Conservation (phyloP, 805 yeast genomes). For the Saccharomycopsis capsularis region DNA sequence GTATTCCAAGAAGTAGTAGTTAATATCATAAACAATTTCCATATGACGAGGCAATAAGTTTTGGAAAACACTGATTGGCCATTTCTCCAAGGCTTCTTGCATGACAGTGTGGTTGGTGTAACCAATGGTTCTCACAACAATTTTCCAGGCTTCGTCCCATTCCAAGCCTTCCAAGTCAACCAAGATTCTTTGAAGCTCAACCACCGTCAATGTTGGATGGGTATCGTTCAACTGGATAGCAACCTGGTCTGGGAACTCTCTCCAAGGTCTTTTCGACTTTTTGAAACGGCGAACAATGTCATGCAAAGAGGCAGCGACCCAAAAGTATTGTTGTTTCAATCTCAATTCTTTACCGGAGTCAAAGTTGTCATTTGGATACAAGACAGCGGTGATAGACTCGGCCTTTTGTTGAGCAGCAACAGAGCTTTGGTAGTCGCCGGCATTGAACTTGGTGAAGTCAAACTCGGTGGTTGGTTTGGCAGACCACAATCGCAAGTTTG, state of each 20-base stretch:
- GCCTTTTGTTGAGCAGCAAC: conserved; percentile 83
- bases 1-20: conserved; percentile 64
- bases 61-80: conserved; percentile 83
- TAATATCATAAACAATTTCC: conserved; percentile 83
- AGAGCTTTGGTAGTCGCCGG: conserved; percentile 83
- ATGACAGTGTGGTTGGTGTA: conserved; percentile 94
- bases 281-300: conserved; percentile 88
- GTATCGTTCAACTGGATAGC: conserved; percentile 94
- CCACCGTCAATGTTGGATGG: conserved; percentile 88
- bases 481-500: conserved; percentile 85
- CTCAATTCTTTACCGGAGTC: conserved; percentile 86
- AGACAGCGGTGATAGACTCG: conserved; percentile 84
- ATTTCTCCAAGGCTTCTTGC: conserved; percentile 91
- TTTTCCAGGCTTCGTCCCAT: conserved; percentile 83
- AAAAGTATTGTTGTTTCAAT: conserved; percentile 90
- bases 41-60: conserved; percentile 82
- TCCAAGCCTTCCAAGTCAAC: conserved; percentile 75
- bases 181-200: conserved; percentile 79
- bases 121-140: conserved; percentile 75
- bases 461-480: conserved; percentile 86
- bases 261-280: conserved; percentile 70
- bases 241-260: conserved; percentile 73
- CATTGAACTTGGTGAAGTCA: conserved; percentile 83
- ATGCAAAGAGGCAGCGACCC: conserved; percentile 92
- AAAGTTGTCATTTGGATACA: conserved; percentile 92